Evolutionary conservation across 305 asterid species (phyloP).

Genomic region (Salvia sclarea): DNA sequence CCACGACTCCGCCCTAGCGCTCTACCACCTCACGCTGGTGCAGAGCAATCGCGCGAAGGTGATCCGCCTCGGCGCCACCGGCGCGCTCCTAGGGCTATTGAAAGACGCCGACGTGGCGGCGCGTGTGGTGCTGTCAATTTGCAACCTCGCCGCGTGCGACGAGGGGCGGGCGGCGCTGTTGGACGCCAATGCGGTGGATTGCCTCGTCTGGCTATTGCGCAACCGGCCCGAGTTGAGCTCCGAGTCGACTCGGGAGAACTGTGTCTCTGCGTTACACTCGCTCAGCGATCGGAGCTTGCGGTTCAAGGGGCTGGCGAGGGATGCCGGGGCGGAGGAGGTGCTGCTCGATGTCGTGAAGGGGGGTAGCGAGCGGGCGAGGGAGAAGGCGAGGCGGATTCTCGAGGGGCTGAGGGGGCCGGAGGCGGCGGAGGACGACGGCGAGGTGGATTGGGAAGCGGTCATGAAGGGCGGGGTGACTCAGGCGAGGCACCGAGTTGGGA

Average conservation of each 20-base stretch:
- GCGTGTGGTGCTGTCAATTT: slow-evolving; percentile 63
- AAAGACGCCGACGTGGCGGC: slow-evolving; percentile 50
- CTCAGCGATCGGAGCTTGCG: slow-evolving; percentile 72
- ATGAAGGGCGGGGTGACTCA: slow-evolving; percentile 60
- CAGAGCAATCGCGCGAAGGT: slow-evolving; percentile 62
- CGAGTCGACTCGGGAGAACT: slow-evolving; percentile 69
- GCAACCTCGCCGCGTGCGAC: slow-evolving; percentile 67
- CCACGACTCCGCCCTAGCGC: slow-evolving; percentile 70
- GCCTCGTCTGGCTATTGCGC: slow-evolving; percentile 52
- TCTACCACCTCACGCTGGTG: slow-evolving; percentile 70
- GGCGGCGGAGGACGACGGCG: slow-evolving; percentile 51
- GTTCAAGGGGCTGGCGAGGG: slow-evolving; percentile 69
- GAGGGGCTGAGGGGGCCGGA: slow-evolving; percentile 47
- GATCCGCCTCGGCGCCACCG: slow-evolving; percentile 55
- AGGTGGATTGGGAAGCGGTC: slow-evolving; percentile 71
- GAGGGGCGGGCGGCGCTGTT: slow-evolving; percentile 73
- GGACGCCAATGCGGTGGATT: slow-evolving; percentile 60
- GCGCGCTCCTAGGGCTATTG: slow-evolving; percentile 54
- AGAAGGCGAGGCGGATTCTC: slow-evolving; percentile 58
- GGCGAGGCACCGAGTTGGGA: slow-evolving; percentile 54
- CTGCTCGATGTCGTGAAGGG: slow-evolving; percentile 48
- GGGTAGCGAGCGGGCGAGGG: slow-evolving; percentile 66
- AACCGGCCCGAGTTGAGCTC: slow-evolving; percentile 41
- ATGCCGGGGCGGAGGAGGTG: slow-evolving; percentile 59
- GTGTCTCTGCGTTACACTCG: slow-evolving; percentile 59